Percentiles rank a stretch among this genome's conserved stretches.
phyloP scores from a whole-genome alignment of 208 protist species.

The Wallacemonas rigidus region DNA sequence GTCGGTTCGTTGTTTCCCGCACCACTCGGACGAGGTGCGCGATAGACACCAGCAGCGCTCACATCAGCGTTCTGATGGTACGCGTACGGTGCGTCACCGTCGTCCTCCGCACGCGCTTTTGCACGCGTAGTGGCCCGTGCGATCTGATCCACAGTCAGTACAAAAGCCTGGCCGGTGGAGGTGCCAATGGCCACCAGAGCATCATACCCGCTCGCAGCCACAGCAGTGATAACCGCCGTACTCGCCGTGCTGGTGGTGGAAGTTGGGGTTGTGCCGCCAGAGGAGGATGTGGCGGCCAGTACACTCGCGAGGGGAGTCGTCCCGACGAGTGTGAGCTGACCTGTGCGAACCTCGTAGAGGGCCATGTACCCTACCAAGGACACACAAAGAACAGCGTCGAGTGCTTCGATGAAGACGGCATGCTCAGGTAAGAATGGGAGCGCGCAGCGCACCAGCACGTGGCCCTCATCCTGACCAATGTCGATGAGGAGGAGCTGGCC shows the following conservation, averaged over 20 bases:
- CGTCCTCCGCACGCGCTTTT: slow-evolving; percentile 21
- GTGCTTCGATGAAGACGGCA: slow-evolving; percentile 53
- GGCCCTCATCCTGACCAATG: slow-evolving; percentile 30
- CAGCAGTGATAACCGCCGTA: slow-evolving; percentile 37
- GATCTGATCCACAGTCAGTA: slow-evolving; percentile 51
- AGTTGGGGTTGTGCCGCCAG: no score
- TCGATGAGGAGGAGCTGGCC: slow-evolving; percentile 43
- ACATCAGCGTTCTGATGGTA: slow-evolving; percentile 20
- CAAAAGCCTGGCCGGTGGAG: slow-evolving; percentile 49
- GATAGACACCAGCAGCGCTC: no score
- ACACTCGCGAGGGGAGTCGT: slow-evolving; percentile 27
- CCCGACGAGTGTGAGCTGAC: slow-evolving; percentile 43
- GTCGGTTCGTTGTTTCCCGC: background rate
- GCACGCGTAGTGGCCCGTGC: slow-evolving; percentile 20
- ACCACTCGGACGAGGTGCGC: background rate
- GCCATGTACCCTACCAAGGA: slow-evolving; percentile 56
- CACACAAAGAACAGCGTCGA: slow-evolving; percentile 68
- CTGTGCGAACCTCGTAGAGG: slow-evolving; percentile 58
- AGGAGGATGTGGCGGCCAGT: background rate
- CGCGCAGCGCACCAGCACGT: slow-evolving; percentile 52
- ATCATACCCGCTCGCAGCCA: slow-evolving; percentile 70
- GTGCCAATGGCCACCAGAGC: slow-evolving; percentile 77
- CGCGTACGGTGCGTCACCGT: slow-evolving; percentile 39
- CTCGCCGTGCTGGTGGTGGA: background rate
- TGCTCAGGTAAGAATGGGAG: slow-evolving; percentile 78